These are phyloP conservation scores for Macrophomina phaseolina DNA, from an alignment of 2,329 filamentous ascomycete species.

Conservation along the genomic window DNA sequence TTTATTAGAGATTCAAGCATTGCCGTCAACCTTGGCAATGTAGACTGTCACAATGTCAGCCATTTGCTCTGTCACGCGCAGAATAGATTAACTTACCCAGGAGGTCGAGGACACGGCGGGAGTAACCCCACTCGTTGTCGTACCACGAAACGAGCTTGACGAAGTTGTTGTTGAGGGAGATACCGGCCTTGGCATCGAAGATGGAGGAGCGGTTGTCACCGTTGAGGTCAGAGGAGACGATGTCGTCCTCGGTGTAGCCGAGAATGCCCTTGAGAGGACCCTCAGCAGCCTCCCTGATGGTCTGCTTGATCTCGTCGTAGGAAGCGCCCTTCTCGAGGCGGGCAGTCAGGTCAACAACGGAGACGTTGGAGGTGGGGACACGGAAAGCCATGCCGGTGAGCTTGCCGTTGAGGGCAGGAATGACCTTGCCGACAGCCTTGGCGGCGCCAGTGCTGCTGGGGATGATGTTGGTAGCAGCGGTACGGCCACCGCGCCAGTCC, in stretches of 20 bases:
- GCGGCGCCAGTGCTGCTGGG: constrained; percentile 98
- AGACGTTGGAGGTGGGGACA: constrained; percentile 98
- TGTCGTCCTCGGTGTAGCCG: constrained; percentile 93
- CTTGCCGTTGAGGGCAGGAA: constrained; percentile 97
- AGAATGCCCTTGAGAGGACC: constrained; percentile 91
- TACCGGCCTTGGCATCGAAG: constrained; percentile 99
- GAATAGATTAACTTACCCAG: constrained; percentile 35
- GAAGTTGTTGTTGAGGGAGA: constrained; percentile 97
- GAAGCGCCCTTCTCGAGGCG: constrained; percentile 88
- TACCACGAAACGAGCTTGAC: constrained; percentile 99
- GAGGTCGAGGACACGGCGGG: constrained; percentile 65
- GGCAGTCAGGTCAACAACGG: constrained; percentile 95
- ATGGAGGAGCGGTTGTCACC: constrained; percentile 94
- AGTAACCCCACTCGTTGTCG: constrained; percentile 96
- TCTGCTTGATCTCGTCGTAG: constrained; percentile 92
- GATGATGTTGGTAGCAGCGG: constrained; percentile 99
- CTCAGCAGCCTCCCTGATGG: constrained; percentile 83
- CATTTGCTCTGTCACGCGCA: background rate
- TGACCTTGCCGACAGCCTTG: constrained; percentile 99
- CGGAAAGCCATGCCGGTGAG: constrained; percentile 99
- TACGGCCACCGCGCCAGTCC: constrained; percentile 99
- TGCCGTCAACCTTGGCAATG: constrained; percentile 52
- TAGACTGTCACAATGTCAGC: constrained; percentile 31
- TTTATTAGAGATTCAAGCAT: constrained; percentile 45
- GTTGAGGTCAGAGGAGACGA: constrained; percentile 93